A percentile compares a stretch with the other conserved stretches of the same genome.
Evolutionary conservation across 495 filamentous ascomycete genomes (phyloP).

Genomic region (Aspergillus sclerotioniger): DNA sequence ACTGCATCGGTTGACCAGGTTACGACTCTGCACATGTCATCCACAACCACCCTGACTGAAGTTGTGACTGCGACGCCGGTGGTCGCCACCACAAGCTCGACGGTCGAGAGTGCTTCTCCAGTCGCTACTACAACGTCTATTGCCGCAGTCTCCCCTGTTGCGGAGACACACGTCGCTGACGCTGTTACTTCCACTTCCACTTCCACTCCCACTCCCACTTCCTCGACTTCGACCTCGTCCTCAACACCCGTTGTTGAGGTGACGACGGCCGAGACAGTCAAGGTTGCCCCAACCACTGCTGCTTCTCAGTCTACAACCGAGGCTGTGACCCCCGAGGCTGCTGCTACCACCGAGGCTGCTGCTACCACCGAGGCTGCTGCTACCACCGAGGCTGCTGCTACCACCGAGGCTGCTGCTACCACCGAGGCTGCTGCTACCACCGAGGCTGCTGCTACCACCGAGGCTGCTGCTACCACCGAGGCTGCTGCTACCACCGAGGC

Average conservation of each 20-base stretch:
- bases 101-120: constrained; percentile 2
- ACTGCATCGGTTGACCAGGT: not conserved
- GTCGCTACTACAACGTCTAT: constrained; percentile 9
- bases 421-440: too few relatives aligned
- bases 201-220: constrained; percentile 9
- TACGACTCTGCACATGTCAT: not conserved
- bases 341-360: not conserved
- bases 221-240: not conserved
- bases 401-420: not conserved
- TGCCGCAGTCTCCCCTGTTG: constrained; percentile 8
- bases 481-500: not conserved
- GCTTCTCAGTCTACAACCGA: not conserved
- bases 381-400: too few relatives aligned
- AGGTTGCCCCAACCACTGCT: constrained; percentile 5
- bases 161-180: constrained; percentile 16
- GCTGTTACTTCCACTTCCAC: constrained; percentile 12
- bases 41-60: not conserved
- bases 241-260: constrained; percentile 9
- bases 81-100: not conserved
- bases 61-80: constrained; percentile 2
- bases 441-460: too few relatives aligned
- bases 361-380: not conserved
- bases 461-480: constrained; percentile 5
- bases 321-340: constrained; percentile 3
- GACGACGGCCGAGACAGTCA: not conserved